Base-by-base conservation (phyloP, 441 rosid species). In the Raphanus hybrid region DNA sequence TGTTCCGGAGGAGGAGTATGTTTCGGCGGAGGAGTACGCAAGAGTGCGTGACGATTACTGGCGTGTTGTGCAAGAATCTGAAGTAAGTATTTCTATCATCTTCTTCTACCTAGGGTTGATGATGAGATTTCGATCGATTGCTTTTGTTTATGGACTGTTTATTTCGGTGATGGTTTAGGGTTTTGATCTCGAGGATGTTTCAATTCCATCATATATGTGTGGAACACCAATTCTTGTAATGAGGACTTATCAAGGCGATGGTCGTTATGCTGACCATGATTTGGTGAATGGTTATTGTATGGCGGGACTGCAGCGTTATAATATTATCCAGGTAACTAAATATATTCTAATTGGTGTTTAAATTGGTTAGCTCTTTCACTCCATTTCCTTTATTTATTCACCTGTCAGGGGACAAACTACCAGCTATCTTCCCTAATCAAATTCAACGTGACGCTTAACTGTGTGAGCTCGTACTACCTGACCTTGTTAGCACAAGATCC, bases 391-490 rank as follows among this genome's bases (percentile, higher is more conserved):
- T 45, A 45, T 45, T 45, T 48, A 48, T 48, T 48, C 54, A 48
- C n/a, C 16, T 48, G 6, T 12, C 16, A 48, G 55, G 55, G 55
- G 16, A 48, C 18, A 48, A 48, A 48, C 55, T 48, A 48, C 18
- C 18, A 48, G 18, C 18, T 48, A 5, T 48, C 55, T 14, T 48
- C 55, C 18, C 55, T 48, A n/a, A 48, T 48, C 55, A 48, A 48
- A n/a, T 48, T 48, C 18, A 48, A 48, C 55, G 6, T 4, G 55
- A 48, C 55, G 18, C 0, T 48, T 6, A 48, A 48, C 18, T 48
- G 55, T 48, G 55, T 48, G 16, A 48, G 55, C 55, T 48, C 55
- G 7, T 48, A 48, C 55, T 48, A 48, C 55, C 55, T 48, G 55
- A 48, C 55, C 16, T 48, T 50, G 20, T 50, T 50, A 5, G 57